Conservation (phyloP, 352 stramenopile genomes). For the Ophiocytium majus region DNA sequence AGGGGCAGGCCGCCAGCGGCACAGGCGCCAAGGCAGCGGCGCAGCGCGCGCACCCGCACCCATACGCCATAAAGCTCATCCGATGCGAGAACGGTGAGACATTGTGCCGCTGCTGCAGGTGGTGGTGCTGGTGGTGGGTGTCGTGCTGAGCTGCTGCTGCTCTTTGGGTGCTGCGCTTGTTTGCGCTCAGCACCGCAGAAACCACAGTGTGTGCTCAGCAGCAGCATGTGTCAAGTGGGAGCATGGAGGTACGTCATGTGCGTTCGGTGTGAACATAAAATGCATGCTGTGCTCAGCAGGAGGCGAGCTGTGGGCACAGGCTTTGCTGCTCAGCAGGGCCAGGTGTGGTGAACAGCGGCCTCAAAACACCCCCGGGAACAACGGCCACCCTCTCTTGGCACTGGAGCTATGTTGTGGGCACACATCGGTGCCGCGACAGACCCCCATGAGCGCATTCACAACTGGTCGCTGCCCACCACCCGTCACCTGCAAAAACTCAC, state of each 20-base stretch:
- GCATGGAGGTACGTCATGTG: background rate
- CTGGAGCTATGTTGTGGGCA: background rate
- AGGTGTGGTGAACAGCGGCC: no score
- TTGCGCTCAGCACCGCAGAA: background rate
- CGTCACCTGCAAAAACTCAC: background rate
- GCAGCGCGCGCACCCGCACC: background rate
- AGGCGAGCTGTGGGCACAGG: no score
- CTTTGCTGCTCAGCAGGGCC: no score
- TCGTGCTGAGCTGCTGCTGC: background rate
- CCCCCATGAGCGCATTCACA: background rate
- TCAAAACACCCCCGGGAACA: no score
- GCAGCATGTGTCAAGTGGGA: background rate
- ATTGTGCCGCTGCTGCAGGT: background rate
- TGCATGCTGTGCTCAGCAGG: no score
- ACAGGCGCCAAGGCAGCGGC: background rate
- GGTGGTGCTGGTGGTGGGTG: background rate
- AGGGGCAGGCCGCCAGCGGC: no score
- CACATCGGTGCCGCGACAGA: background rate
- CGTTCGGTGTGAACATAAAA: background rate
- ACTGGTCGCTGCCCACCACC: background rate
- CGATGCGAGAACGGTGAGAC: slow-evolving; percentile 14
- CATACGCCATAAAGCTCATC: slow-evolving; percentile 9
- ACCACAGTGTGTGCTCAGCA: background rate
- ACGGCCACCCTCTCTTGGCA: no score
- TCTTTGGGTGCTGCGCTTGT: background rate